Evolutionary conservation across 331 rosid genomes (phyloP).

Genomic region (Quercus tomentella): DNA sequence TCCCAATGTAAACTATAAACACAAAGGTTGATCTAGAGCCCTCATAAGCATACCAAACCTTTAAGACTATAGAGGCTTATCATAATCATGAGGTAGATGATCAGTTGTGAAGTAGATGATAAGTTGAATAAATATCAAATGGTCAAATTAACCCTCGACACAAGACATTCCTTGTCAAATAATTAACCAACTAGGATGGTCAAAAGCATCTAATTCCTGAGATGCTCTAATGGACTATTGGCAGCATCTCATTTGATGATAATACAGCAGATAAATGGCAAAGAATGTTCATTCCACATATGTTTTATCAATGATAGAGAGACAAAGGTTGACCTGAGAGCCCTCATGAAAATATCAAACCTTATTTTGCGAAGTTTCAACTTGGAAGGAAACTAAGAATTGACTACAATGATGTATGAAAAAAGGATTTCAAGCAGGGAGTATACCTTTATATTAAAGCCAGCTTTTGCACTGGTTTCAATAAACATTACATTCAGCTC

Average conservation of each 20-base stretch:
- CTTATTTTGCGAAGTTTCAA: background rate
- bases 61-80: background rate
- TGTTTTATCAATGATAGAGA: background rate
- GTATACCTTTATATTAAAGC: constrained; percentile 79
- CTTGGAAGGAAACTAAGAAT: background rate
- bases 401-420: background rate
- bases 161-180: background rate
- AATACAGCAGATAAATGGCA: background rate
- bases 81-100: background rate
- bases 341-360: background rate
- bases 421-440: background rate
- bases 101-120: background rate
- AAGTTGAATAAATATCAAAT: background rate
- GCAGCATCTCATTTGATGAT: constrained; percentile 8
- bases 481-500: constrained; percentile 83
- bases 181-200: background rate
- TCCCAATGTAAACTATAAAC: background rate
- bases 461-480: constrained; percentile 92
- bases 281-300: background rate
- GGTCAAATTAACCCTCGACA: background rate
- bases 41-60: background rate
- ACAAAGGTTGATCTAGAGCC: background rate
- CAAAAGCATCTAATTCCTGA: background rate
- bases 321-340: background rate
- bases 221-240: constrained; percentile 15